Percentiles rank a stretch among this genome's conserved stretches.
phyloP scores from a whole-genome alignment of 306 rosid genomes.

The Urtica urens region DNA sequence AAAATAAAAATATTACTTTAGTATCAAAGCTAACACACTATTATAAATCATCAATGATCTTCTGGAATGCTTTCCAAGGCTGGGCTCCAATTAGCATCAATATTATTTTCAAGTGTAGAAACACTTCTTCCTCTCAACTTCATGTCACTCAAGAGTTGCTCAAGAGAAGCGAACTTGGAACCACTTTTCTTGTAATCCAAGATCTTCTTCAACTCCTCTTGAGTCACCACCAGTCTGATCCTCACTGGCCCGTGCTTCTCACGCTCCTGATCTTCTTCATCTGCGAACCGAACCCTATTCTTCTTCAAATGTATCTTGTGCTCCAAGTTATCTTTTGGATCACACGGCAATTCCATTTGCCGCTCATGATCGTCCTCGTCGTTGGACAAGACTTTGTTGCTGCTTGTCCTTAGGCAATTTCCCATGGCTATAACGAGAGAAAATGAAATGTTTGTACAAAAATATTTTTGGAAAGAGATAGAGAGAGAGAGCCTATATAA shows the following conservation, averaged over 20 bases:
- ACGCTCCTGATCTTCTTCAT: conserved; percentile 1
- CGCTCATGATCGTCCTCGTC: conserved; percentile 22
- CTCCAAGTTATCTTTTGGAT: neutral
- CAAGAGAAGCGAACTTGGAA: conserved; percentile 21
- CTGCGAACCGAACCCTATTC: conserved; percentile 20
- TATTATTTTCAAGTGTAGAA: conserved; percentile 16
- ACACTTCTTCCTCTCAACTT: conserved; percentile 40
- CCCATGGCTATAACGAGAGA: conserved; percentile 43
- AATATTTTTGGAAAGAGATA: neutral
- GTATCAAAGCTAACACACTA: neutral
- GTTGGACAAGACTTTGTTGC: conserved; percentile 28
- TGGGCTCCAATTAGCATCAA: conserved; percentile 39
- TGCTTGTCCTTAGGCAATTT: conserved; percentile 42
- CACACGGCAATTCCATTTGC: neutral
- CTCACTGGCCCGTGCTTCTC: conserved; percentile 28
- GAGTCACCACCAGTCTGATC: conserved; percentile 65
- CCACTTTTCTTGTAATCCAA: conserved; percentile 21
- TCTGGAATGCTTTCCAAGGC: conserved; percentile 58
- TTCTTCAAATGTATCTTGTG: neutral
- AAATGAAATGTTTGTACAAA: neutral
- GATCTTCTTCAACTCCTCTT: conserved; percentile 51
- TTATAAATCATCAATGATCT: conserved; percentile 12
- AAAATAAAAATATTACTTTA: neutral
- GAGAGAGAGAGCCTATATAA: neutral
- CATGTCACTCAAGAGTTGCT: conserved; percentile 44